These are phyloP conservation scores for Venturia effusa DNA, from an alignment of 2,329 filamentous ascomycete species.

Conservation along the genomic window DNA sequence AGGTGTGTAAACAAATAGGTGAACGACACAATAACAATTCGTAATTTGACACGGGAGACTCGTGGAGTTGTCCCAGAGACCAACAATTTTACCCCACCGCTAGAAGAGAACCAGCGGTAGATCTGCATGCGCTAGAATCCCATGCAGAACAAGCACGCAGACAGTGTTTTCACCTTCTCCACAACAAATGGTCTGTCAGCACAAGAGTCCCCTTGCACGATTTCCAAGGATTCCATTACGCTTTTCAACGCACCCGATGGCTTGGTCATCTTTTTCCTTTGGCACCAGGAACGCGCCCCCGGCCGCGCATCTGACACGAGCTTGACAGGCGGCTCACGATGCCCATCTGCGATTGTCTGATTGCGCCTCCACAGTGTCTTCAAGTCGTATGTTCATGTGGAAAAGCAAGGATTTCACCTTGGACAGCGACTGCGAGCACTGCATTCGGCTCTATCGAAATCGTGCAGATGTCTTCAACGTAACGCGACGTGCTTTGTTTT, in stretches of 20 bases:
- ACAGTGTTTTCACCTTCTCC: not conserved
- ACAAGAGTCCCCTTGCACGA: not conserved
- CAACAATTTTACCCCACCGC: not conserved
- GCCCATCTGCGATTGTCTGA: not conserved
- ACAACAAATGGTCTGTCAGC: not conserved
- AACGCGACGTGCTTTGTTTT: not conserved
- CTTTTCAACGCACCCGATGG: not conserved
- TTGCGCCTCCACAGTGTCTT: not conserved
- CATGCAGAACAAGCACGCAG: not conserved
- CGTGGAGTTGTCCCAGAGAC: not conserved
- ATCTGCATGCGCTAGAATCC: not conserved
- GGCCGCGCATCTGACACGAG: not conserved
- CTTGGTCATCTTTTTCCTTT: not conserved
- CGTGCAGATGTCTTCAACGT: conserved; percentile 1
- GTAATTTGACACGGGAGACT: not conserved
- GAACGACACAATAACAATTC: not conserved
- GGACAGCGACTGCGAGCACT: not conserved
- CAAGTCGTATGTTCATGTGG: not conserved
- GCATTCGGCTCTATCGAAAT: not conserved
- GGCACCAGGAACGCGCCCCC: not conserved
- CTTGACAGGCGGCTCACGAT: not conserved
- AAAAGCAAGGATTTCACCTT: not conserved
- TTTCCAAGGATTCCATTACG: not conserved
- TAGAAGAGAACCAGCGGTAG: not conserved
- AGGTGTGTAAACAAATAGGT: not conserved